Conservation (phyloP, 2,329 filamentous ascomycete genomes). For the Fusarium sp. region DNA sequence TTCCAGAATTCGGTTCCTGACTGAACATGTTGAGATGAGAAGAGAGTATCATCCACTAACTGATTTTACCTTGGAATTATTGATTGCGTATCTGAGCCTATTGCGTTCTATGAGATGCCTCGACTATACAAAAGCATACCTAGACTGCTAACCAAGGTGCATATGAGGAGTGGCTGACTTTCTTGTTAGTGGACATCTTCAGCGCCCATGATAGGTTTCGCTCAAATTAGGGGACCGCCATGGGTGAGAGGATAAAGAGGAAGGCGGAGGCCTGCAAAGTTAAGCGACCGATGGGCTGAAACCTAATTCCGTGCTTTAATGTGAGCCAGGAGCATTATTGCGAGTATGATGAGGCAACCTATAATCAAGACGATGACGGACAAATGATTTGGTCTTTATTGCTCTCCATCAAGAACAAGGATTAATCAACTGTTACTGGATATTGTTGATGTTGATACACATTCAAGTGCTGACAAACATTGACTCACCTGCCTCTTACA, state of each 20-base stretch:
- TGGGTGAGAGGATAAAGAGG: constrained; percentile 13
- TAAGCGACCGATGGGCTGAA: neutral
- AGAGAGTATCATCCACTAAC: constrained; percentile 1
- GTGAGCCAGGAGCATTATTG: neutral
- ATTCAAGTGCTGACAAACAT: constrained; percentile 6
- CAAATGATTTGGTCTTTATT: neutral
- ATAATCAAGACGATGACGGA: neutral
- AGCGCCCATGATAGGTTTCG: constrained; percentile 18
- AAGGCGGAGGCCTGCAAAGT: neutral
- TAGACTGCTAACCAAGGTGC: neutral
- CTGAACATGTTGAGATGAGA: constrained; percentile 25
- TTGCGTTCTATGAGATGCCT: neutral
- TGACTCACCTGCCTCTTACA: neutral
- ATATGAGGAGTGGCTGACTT: neutral
- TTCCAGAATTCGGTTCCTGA: constrained; percentile 33
- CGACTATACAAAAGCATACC: neutral
- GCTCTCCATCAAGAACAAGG: neutral
- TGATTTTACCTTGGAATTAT: neutral
- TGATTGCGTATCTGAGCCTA: neutral
- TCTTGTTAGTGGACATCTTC: constrained; percentile 7
- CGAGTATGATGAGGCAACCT: constrained; percentile 1
- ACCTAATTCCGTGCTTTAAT: neutral
- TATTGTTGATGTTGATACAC: neutral
- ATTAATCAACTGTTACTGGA: neutral
- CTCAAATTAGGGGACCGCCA: constrained; percentile 13